Evolutionary conservation across 2,329 filamentous ascomycete species (phyloP), one percentile per base, ranked within the genome.

Genomic region (Gaeumannomyces sp.): DNA sequence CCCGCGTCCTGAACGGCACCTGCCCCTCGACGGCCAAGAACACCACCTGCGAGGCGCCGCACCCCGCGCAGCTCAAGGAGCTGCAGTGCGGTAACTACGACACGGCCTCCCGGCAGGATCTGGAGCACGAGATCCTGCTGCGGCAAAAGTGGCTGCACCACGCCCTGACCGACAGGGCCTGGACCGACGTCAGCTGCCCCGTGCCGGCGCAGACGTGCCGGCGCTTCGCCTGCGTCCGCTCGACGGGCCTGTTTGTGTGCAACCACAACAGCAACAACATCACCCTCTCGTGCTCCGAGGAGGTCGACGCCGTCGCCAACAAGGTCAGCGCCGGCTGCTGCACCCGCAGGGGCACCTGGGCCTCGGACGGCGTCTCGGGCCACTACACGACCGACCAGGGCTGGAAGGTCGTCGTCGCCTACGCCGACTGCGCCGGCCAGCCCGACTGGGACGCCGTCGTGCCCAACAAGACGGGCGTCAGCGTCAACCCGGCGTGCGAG

Each of bases 121-220:
- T 53, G 45, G 19, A 53, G 19, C 45, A 53, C 45, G 19, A 53
- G 5, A n/a, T 53, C 19, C 45, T 53, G 45, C 19, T 22, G 45
- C 45, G 45, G 45, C 19, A 53, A 3, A 53, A 53, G 22, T 53
- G 45, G 45, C 22, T 22, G 45, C 13, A n/a, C 22, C 22, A 8
- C 45, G 16, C 11, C 45, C 3, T 3, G 6, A 8, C 19, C 45
- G 6, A 7, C 45, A 53, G 10, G 10, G 33, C 33, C 19, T 38
- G 13, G 35, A 22, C 22, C 19, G 45, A 22, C 38, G 38, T 6
- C 16, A 22, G 7, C 45, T 53, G 45, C 45, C 45, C 45, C 19
- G 45, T 53, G 45, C 45, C 45, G 45, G 45, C 45, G 45, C 45
- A 53, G 45, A 53, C 45, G 45, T 53, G 45, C 45, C 45, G 45